Conservation (phyloP, 1,284 basidiomycete genomes). For the Cryptococcus sp. region DNA sequence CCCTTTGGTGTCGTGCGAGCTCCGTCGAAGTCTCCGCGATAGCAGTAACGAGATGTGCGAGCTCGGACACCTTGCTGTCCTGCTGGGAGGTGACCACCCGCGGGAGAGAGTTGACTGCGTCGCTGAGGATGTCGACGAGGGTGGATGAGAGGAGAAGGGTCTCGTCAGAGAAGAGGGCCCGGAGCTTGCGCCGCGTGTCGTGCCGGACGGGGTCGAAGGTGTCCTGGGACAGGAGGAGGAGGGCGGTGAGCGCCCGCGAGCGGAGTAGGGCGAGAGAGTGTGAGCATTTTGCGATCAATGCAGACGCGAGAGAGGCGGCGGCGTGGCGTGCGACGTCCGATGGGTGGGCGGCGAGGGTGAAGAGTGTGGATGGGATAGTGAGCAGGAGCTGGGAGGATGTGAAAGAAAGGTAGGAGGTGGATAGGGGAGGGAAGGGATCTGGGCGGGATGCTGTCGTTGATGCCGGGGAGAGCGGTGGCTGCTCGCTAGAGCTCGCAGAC, state of each 20-base stretch:
- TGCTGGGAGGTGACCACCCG: slow-evolving; percentile 64
- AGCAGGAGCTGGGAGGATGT: slow-evolving; percentile 45
- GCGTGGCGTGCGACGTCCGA: slow-evolving; percentile 44
- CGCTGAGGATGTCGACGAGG: slow-evolving; percentile 48
- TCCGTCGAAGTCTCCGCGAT: slow-evolving; percentile 58
- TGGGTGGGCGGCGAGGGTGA: slow-evolving; percentile 35
- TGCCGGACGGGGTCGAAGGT: slow-evolving; percentile 64
- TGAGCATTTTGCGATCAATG: slow-evolving; percentile 60
- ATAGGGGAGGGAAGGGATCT: slow-evolving; percentile 43
- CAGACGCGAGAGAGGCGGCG: slow-evolving; percentile 54
- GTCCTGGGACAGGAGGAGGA: slow-evolving; percentile 46
- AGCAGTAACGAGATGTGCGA: slow-evolving; percentile 64
- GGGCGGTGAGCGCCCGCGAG: slow-evolving; percentile 59
- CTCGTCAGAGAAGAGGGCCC: slow-evolving; percentile 57
- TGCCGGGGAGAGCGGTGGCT: slow-evolving; percentile 17
- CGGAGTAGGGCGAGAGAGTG: slow-evolving; percentile 66
- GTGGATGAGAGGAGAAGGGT: slow-evolving; percentile 38
- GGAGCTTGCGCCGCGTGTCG: slow-evolving; percentile 56
- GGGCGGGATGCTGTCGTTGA: slow-evolving; percentile 2
- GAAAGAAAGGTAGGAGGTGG: slow-evolving; percentile 47
- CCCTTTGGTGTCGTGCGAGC: slow-evolving; percentile 18
- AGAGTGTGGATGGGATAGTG: slow-evolving; percentile 43
- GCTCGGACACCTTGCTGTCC: slow-evolving; percentile 66
- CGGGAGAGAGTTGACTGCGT: slow-evolving; percentile 71
- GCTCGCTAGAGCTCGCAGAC: slow-evolving; percentile 1